Evolutionary conservation across 208 protist species (phyloP).

Genomic region (Leptomonas pyrrhocoris): DNA sequence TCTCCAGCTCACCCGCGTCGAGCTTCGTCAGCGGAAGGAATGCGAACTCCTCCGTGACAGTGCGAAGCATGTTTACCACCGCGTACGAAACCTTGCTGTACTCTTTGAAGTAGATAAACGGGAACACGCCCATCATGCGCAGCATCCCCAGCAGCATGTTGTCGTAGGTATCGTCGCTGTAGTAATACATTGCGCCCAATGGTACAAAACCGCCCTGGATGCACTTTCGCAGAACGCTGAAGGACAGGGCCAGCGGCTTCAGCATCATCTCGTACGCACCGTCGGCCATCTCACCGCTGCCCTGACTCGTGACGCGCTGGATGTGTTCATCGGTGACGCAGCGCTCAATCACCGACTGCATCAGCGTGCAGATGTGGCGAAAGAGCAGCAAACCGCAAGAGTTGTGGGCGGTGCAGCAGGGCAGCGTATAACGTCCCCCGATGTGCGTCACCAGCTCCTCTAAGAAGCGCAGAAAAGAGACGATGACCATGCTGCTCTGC

Average conservation of each 20-base stretch:
- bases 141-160: slow-evolving; percentile 64
- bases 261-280: slow-evolving; percentile 68
- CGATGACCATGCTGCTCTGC: slow-evolving; percentile 66
- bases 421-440: slow-evolving; percentile 42
- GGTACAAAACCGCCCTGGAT: slow-evolving; percentile 74
- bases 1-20: slow-evolving; percentile 54
- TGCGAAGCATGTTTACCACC: slow-evolving; percentile 70
- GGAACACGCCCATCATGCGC: slow-evolving; percentile 68
- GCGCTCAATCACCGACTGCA: slow-evolving; percentile 67
- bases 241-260: slow-evolving; percentile 79
- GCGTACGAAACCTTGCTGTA: slow-evolving; percentile 60
- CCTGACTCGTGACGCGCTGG: slow-evolving; percentile 31
- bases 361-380: slow-evolving; percentile 62
- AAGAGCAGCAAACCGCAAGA: slow-evolving; percentile 77
- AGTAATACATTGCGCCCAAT: slow-evolving; percentile 84
- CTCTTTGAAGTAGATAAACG: slow-evolving; percentile 63
- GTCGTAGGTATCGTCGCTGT: slow-evolving; percentile 86
- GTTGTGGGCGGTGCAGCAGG: slow-evolving; percentile 62
- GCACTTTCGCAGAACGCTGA: slow-evolving; percentile 64
- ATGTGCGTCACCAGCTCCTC: slow-evolving; percentile 64
- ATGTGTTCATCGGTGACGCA: slow-evolving; percentile 68
- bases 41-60: slow-evolving; percentile 65
- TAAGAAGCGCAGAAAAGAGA: slow-evolving; percentile 74
- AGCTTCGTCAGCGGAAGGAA: slow-evolving; percentile 75
- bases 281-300: slow-evolving; percentile 34